Evolutionary conservation across 176 grass and related monocot genomes (phyloP).

Genomic region (Musa troglodytarum): DNA sequence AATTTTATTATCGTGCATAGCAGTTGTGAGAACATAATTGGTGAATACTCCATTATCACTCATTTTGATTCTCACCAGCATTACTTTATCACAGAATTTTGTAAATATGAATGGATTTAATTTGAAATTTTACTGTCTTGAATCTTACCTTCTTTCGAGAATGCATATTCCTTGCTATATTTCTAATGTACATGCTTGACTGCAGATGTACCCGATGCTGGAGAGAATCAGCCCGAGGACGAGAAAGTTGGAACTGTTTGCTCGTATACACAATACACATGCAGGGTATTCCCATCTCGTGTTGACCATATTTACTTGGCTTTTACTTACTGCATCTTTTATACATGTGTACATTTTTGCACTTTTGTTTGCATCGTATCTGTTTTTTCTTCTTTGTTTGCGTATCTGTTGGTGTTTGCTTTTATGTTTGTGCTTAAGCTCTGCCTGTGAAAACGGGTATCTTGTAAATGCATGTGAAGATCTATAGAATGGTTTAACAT

Average conservation of each 20-base stretch:
- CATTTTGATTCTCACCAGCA: no score
- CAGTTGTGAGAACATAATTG: no score
- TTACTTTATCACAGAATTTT: no score
- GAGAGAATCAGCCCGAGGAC: conserved; percentile 97
- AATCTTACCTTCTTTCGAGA: background rate
- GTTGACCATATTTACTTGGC: background rate
- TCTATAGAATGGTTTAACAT: no score
- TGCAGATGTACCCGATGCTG: conserved; percentile 95
- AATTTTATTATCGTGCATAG: no score
- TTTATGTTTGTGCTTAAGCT: background rate
- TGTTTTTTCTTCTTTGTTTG: background rate
- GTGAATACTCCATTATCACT: no score
- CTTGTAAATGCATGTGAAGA: no score
- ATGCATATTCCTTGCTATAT: background rate
- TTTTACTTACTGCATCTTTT: background rate
- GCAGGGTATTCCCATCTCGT: conserved; percentile 39
- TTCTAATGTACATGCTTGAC: conserved; percentile 2
- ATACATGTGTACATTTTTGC: background rate
- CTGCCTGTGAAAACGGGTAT: background rate
- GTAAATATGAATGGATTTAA: no score
- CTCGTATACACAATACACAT: conserved; percentile 98
- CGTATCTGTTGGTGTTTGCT: background rate
- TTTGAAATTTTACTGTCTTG: background rate
- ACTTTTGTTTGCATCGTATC: background rate
- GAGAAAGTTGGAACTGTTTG: conserved; percentile 93